These are phyloP conservation scores for Trichoderma breve DNA, from an alignment of 2,329 filamentous ascomycete species.

Conservation along the genomic window DNA sequence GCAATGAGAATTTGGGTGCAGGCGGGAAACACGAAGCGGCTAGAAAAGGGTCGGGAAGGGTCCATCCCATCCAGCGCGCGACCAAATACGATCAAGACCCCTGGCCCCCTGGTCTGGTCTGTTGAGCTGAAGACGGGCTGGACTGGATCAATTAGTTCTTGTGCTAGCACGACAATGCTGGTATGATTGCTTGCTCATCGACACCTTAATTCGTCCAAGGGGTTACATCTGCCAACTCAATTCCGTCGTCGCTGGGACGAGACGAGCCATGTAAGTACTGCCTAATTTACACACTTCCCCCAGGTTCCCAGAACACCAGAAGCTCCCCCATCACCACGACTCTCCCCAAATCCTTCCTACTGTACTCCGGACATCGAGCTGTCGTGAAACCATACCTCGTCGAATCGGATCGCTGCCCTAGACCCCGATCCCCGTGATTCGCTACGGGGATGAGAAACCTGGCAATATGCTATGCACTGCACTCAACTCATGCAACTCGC, in stretches of 20 bases:
- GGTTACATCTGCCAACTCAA: neutral
- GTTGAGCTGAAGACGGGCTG: neutral
- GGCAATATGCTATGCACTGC: neutral
- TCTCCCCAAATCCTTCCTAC: neutral
- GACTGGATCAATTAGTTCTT: neutral
- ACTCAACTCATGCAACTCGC: neutral
- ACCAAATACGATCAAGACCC: neutral
- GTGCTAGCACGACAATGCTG: neutral
- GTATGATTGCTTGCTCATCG: neutral
- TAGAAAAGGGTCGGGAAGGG: neutral
- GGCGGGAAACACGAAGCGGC: neutral
- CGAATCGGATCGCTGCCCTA: slow-evolving; percentile 13
- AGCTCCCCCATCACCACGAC: neutral
- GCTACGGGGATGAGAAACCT: neutral
- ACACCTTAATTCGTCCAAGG: neutral
- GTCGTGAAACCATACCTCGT: neutral
- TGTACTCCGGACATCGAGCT: neutral
- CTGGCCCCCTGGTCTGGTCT: neutral
- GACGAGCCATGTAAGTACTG: neutral
- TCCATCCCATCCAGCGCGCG: neutral
- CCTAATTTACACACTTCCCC: neutral
- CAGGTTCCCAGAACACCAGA: neutral
- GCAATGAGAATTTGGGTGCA: neutral
- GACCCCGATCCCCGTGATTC: neutral
- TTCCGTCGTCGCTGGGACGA: neutral